Conservation (phyloP, 176 grass and related monocot species). For the Calamus simplicifolius region DNA sequence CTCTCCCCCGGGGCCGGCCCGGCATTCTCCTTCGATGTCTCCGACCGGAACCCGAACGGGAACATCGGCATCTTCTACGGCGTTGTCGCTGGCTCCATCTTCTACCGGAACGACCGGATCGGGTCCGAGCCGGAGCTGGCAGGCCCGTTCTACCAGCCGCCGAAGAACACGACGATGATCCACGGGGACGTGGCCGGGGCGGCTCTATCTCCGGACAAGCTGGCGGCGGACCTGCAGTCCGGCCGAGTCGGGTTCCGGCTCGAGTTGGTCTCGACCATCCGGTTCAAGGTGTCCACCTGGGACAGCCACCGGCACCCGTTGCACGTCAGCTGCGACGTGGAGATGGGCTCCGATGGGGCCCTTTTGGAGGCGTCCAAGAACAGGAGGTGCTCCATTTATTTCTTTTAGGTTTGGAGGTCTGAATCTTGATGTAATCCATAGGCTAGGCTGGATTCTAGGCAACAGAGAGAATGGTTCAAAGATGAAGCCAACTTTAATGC, state of each 20-base stretch:
- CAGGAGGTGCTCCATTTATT: slow-evolving; percentile 53
- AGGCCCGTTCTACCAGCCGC: slow-evolving; percentile 38
- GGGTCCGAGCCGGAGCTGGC: slow-evolving; percentile 23
- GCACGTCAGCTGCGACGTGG: slow-evolving; percentile 60
- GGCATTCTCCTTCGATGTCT: slow-evolving; percentile 26
- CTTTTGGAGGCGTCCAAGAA: slow-evolving; percentile 30
- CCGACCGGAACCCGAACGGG: slow-evolving; percentile 57
- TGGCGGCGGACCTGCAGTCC: slow-evolving; percentile 23
- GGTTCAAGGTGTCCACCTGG: slow-evolving; percentile 51
- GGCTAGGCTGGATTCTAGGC: no score
- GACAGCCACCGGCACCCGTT: slow-evolving; percentile 43
- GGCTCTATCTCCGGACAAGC: neutral
- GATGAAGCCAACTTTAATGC: no score
- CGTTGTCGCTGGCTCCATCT: slow-evolving; percentile 36
- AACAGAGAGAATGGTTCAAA: no score
- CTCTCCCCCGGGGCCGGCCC: slow-evolving; percentile 18
- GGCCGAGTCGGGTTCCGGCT: slow-evolving; percentile 40
- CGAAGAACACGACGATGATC: slow-evolving; percentile 44
- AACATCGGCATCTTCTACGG: slow-evolving; percentile 63
- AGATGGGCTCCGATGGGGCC: slow-evolving; percentile 42
- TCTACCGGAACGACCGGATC: slow-evolving; percentile 39
- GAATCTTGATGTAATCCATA: no score
- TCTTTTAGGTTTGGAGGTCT: slow-evolving; percentile 27
- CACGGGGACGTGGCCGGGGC: slow-evolving; percentile 12
- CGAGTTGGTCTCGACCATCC: slow-evolving; percentile 43